phyloP scores from a whole-genome alignment of 306 rosid genomes.

The Bauhinia variegata region DNA sequence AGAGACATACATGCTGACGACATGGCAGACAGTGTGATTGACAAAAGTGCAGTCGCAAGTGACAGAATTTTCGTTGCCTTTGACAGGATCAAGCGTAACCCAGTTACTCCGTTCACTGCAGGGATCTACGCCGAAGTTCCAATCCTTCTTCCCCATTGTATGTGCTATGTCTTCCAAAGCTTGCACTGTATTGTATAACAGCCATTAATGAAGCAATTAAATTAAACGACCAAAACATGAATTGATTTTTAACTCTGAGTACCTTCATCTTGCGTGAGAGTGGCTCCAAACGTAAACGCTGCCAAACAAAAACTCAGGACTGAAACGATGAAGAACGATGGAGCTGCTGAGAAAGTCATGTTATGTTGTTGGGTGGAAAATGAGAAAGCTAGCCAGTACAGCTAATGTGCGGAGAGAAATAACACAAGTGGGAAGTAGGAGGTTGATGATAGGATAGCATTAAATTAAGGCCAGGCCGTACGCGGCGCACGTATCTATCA shows the following conservation, averaged over 20 bases:
- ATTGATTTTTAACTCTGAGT: not conserved
- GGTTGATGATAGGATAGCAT: no score
- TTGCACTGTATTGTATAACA: conserved; percentile 42
- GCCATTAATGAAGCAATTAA: no score
- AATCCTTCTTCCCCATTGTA: conserved; percentile 45
- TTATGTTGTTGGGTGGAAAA: no score
- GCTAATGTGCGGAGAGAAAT: no score
- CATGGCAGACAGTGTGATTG: conserved; percentile 54
- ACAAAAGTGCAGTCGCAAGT: conserved; percentile 50
- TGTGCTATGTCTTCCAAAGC: conserved; percentile 42
- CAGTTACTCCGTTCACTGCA: conserved; percentile 49
- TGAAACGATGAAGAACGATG: conserved; percentile 4
- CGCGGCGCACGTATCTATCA: no score
- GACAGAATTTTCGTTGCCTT: conserved; percentile 38
- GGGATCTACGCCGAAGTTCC: conserved; percentile 54
- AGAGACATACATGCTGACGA: conserved; percentile 56
- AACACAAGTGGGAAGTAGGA: no score
- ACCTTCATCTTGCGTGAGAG: conserved; percentile 44
- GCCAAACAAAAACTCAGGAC: conserved; percentile 7
- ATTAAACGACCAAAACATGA: no score
- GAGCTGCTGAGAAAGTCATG: not conserved
- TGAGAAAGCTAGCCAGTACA: no score
- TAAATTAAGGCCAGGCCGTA: no score
- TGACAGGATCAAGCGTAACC: conserved; percentile 20
- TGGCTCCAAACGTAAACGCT: conserved; percentile 22